Evolutionary conservation across 306 rosid genomes (phyloP).

Genomic region (Vigna reflexopilosa): DNA sequence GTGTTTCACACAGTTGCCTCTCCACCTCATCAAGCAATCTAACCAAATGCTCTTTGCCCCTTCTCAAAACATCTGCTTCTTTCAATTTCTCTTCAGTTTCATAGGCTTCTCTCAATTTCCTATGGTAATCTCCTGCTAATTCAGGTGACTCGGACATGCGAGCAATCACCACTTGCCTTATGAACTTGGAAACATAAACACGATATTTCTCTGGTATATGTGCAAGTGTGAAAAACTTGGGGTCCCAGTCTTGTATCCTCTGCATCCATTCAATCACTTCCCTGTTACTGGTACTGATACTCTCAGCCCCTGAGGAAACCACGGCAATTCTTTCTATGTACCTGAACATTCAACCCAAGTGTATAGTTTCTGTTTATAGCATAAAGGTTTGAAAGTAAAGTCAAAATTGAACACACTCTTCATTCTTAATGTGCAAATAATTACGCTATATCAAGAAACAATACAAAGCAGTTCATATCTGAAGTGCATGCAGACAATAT

Average conservation of each 20-base stretch:
- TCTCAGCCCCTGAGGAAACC: slow-evolving; percentile 10
- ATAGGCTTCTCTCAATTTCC: slow-evolving; percentile 20
- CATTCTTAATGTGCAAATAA: neutral
- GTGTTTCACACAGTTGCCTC: slow-evolving; percentile 21
- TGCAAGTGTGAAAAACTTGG: slow-evolving; percentile 21
- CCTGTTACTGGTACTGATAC: slow-evolving; percentile 5
- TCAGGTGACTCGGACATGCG: slow-evolving; percentile 18
- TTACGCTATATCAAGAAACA: neutral
- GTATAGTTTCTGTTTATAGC: neutral
- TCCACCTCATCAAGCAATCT: slow-evolving; percentile 14
- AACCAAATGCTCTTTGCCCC: slow-evolving; percentile 21
- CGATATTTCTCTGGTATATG: slow-evolving; percentile 7
- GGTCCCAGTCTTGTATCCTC: slow-evolving; percentile 13
- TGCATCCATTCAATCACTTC: slow-evolving; percentile 25
- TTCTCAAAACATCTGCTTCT: slow-evolving; percentile 8
- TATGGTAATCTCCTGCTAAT: slow-evolving; percentile 19
- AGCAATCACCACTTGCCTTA: slow-evolving; percentile 30
- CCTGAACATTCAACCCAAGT: slow-evolving; percentile 8
- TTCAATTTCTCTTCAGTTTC: slow-evolving; percentile 19
- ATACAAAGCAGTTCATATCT: neutral
- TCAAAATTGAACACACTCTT: neutral
- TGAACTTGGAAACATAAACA: slow-evolving; percentile 3
- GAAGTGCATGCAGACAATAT: neutral
- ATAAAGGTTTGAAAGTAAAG: neutral
- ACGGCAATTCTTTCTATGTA: slow-evolving; percentile 28